phyloP scores from a whole-genome alignment of 306 rosid species.

The Datisca glomerata region DNA sequence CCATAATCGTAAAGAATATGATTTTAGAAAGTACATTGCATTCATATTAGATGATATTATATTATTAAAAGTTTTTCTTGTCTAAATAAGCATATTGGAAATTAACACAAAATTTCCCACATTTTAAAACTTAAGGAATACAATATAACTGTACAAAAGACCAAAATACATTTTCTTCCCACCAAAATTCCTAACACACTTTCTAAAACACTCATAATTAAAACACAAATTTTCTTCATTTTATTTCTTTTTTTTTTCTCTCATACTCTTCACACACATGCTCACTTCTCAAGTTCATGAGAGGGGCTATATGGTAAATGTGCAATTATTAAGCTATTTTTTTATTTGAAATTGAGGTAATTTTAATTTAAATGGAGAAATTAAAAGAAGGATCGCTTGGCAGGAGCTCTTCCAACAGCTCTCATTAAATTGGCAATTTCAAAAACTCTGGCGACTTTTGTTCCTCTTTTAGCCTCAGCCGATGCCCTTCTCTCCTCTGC shows the following conservation, averaged over 20 bases:
- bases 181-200: background rate
- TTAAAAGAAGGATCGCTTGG: conserved; percentile 73
- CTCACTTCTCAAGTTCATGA: background rate
- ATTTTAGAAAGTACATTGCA: too few species aligned
- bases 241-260: too few species aligned
- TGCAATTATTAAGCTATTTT: background rate
- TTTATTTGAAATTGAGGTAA: background rate
- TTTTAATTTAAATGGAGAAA: too few species aligned
- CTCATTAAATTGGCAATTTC: conserved; percentile 74
- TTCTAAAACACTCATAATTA: background rate
- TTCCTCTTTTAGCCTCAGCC: conserved; percentile 84
- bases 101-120: too few species aligned
- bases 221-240: background rate
- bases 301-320: background rate
- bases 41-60: too few species aligned
- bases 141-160: too few species aligned
- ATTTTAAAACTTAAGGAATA: too few species aligned
- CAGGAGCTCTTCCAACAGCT: conserved; percentile 90
- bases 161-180: background rate
- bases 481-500: conserved; percentile 91
- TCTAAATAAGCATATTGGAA: too few species aligned
- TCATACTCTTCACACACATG: too few species aligned
- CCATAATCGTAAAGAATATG: too few species aligned
- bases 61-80: too few species aligned
- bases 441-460: conserved; percentile 67